Evolutionary conservation across 2,329 filamentous ascomycete species (phyloP), one percentile per base, ranked within the genome.

Genomic region (Hypoxylon sp.): DNA sequence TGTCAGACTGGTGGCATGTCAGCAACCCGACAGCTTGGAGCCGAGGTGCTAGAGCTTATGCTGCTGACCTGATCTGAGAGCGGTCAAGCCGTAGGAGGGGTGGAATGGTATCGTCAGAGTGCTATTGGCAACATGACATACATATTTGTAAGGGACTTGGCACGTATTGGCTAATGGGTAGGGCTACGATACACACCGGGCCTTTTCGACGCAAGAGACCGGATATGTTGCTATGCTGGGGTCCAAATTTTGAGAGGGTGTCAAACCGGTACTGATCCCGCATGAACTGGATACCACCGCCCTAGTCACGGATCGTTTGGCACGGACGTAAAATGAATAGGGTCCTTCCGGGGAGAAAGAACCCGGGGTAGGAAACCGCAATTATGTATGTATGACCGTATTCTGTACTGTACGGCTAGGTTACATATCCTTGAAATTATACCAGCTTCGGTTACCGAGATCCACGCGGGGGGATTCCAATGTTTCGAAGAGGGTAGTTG

Each of bases 41-140:
- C 67, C 67, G 67, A 69, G 53, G 59, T 25, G 36, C 61, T 64
- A 60, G 63, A 67, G 63, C 64, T 67, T 67, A 69, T 53, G 60
- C 51, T 58, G 67, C 67, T 69, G 67, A 69, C 56, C 51, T 51
- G 46, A 50, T 32, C 32, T 38, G 56, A 65, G 55, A 56, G 63
- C 66, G 66, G 66, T 69, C 66, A 65, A 59, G 53, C 32, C 32
- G 36, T 5, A 19, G 10, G 32, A 38, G 32, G 38, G 23, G 43
- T 34, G 19, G 11, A 23, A 45, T 38, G 49, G 23, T 48, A 52
- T 60, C 30, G 38, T 55, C 50, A 23, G 49, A 19, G 53, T 30
- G 17, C 25, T 32, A 32, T 41, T 51, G 43, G 23, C 36, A 49
- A 45, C 52, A 63, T 55, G 63, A 63, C 63, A 52, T 36, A 59